Base-by-base conservation (phyloP, 1,139 yeast species). In the Geotrichum candidum region DNA sequence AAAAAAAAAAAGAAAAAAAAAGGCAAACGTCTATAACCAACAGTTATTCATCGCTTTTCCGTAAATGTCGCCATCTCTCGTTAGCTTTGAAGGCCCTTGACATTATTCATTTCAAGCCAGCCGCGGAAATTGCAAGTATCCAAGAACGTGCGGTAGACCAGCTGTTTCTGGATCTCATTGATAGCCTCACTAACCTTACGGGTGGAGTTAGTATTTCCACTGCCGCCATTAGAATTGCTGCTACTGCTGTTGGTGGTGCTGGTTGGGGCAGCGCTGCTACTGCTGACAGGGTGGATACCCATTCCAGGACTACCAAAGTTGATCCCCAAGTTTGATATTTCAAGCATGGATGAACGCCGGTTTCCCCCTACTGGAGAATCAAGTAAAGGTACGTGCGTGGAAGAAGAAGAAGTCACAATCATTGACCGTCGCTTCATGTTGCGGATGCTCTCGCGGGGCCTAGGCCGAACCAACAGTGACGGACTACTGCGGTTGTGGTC, bases 31-130 rank as follows among this genome's bases (percentile, higher is more conserved):
- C 18, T 18, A 18, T 18, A 18, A 18, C 18, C 31, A 27, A 27
- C 31, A 27, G 3, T 27, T 6, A 27, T 27, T 27, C 31, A 27
- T 27, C 1, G 6, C 31, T 3, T 27, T 27, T 27, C 31, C 6
- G 31, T 27, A 27, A 4, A 27, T 27, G 31, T 4, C 31, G 6
- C 31, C 31, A 3, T 3, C 6, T 27, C 6, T 6, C 5, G 1
- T 33, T 22, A 53, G 11, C 22, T n/a, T 6, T 5, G 15, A 1
- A 10, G 11, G 15, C 23, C 6, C 13, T 27, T 25, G 23, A 55
- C 53, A 22, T 54, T 29, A 15, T 55, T 55, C 57, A 55, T 55
- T 7, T 27, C 35, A n/a, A 46, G 31, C 57, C 57, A 55, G 45
- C 53, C 50, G 29, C 33, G 31, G 29, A 55, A 55, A n/a, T 55